Conservation (phyloP, 2,329 filamentous ascomycete species). For the Colletotrichum agaves region DNA sequence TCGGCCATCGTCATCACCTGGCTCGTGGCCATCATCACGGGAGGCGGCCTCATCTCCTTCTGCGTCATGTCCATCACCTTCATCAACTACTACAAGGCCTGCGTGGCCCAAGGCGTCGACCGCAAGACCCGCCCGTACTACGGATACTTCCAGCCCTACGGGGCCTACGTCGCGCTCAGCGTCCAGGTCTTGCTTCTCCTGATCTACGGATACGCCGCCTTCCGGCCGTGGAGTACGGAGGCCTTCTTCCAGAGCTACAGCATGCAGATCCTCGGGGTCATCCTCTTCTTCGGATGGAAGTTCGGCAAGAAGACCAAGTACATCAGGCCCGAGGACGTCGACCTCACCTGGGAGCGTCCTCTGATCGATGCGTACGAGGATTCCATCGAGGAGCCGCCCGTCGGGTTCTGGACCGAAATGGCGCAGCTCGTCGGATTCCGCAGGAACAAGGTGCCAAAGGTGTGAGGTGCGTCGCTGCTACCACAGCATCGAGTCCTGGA, state of each 20-base stretch:
- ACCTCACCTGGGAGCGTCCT: constrained; percentile 69
- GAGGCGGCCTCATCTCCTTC: constrained; percentile 42
- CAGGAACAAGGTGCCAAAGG: no score
- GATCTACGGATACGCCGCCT: constrained; percentile 72
- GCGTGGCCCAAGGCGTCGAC: constrained; percentile 63
- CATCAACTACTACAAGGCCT: constrained; percentile 69
- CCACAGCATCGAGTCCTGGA: no score
- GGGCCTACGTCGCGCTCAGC: constrained; percentile 65
- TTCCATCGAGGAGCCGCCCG: constrained; percentile 45
- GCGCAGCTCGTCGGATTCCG: background rate
- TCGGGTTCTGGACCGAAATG: constrained; percentile 67
- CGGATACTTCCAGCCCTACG: constrained; percentile 74
- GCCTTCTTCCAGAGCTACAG: constrained; percentile 73
- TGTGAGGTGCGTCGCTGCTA: no score
- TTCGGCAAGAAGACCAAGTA: constrained; percentile 68
- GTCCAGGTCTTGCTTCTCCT: constrained; percentile 70
- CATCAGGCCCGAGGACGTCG: constrained; percentile 62
- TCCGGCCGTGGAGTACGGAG: constrained; percentile 67
- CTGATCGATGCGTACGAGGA: constrained; percentile 68
- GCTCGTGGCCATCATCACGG: constrained; percentile 72
- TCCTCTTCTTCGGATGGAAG: constrained; percentile 68
- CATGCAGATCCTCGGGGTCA: constrained; percentile 68
- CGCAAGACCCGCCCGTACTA: constrained; percentile 70
- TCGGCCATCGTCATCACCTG: constrained; percentile 76
- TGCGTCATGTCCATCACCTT: constrained; percentile 58